Evolutionary conservation across 2,329 filamentous ascomycete genomes (phyloP).

Genomic region (Cladosporium velox): DNA sequence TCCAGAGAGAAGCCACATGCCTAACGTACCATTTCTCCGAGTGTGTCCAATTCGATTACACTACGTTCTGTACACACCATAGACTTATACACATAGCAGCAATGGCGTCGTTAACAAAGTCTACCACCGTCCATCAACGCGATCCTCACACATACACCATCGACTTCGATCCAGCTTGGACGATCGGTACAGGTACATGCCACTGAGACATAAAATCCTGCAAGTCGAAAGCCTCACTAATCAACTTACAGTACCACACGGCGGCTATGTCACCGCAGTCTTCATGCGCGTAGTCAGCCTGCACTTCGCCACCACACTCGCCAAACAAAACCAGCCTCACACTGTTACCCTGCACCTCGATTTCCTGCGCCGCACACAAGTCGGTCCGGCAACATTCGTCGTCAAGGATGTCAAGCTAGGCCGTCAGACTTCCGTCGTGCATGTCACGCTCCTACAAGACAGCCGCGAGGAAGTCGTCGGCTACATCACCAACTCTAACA

Average conservation of each 20-base stretch:
- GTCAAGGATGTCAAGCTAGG: conserved; percentile 67
- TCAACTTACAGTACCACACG: conserved; percentile 63
- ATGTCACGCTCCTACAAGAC: conserved; percentile 60
- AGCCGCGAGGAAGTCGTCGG: conserved; percentile 61
- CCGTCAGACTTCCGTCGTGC: conserved; percentile 62
- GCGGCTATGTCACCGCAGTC: conserved; percentile 66
- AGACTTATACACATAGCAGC: not conserved
- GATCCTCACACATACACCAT: conserved; percentile 61
- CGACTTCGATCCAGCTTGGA: conserved; percentile 61
- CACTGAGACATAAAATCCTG: not conserved
- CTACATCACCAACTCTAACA: conserved; percentile 66
- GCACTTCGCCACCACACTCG: conserved; percentile 62
- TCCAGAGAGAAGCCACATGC: not conserved
- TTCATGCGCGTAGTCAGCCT: conserved; percentile 61
- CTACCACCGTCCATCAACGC: conserved; percentile 50
- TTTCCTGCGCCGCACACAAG: conserved; percentile 65
- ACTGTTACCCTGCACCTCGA: conserved; percentile 66
- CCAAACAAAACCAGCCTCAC: conserved; percentile 61
- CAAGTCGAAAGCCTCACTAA: conserved; percentile 12
- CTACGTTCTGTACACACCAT: not conserved
- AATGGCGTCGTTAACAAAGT: conserved; percentile 33
- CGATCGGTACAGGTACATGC: conserved; percentile 61
- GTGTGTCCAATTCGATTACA: not conserved
- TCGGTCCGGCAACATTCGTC: conserved; percentile 58
- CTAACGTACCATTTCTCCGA: not conserved